Base-by-base conservation (phyloP, 345 rosid species). In the Microcos paniculata region DNA sequence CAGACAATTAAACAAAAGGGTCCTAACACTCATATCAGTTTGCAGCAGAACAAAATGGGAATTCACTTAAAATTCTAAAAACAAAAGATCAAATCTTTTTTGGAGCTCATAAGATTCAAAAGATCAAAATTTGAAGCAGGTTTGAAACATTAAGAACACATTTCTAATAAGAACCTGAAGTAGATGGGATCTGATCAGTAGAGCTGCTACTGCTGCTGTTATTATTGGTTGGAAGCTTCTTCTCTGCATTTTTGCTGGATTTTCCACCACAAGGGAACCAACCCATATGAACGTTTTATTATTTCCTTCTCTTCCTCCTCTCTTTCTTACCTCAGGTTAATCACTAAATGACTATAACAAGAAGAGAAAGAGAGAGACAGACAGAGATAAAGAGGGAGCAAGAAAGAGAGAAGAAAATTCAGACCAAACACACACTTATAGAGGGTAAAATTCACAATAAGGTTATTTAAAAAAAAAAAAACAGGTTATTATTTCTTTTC, bases 111-210 rank as follows among this genome's bases (percentile, higher is more conserved):
- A 10, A 62, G 40, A 35, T 4, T 19, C 12, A 14, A 26, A 26
- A 51, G 31, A 49, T 31, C 43, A 70, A 70, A 70, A 51, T 4
- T 69, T 70, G 30, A 19, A 33, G 61, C 6, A 2, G 30, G 5
- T 19, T 31, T 21, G 46, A 33, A 70, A 52, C 12, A 21, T 21
- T 30, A 49, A 69, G 43, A 49, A 67, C 3, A 48, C 2, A 28
- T 23, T 8, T 9, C 13, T 11, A 28, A 48, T 43, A 73, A 40
- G 55, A 78, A 88, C 90, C 92, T 59, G 89, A 79, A 81, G 78
- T 78, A 48, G 91, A 85, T 75, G 87, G 85, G 91, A 85, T 88
- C 91, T 84, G 89, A 71, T 82, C 81, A 76, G 75, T 79, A 51
- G 79, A 58, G 43, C 42, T 72, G 74, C 1, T 49, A 42, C 28